Evolutionary conservation across 805 yeast species (phyloP).

Genomic region (Scheffersomyces coipomensis): DNA sequence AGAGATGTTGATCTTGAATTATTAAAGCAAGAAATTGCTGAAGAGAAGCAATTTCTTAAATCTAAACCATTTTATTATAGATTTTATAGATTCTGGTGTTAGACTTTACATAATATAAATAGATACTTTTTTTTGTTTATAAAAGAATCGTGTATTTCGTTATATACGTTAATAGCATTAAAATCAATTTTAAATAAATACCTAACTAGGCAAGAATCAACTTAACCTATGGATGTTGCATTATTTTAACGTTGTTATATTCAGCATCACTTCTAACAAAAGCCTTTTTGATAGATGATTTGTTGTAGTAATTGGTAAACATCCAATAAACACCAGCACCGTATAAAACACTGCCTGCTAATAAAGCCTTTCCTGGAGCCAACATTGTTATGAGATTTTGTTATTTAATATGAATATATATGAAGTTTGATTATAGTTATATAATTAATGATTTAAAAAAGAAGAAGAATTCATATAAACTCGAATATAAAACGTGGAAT

Average conservation of each 20-base stretch:
- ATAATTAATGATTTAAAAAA: background rate
- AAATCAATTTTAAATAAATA: background rate
- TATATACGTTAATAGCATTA: too few relatives aligned
- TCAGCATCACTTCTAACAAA: constrained; percentile 27
- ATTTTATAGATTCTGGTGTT: constrained; percentile 32
- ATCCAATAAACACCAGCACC: constrained; percentile 32
- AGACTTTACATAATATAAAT: background rate
- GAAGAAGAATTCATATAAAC: too few relatives aligned
- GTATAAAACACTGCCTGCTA: constrained; percentile 30
- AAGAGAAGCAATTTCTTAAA: constrained; percentile 27
- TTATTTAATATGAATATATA: background rate
- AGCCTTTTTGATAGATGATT: constrained; percentile 27
- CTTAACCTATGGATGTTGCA: constrained; percentile 19
- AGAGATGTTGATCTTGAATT: constrained; percentile 33
- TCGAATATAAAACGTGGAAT: too few relatives aligned
- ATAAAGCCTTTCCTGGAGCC: constrained; percentile 24
- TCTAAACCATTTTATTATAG: constrained; percentile 24
- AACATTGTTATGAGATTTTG: background rate
- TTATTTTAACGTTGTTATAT: constrained; percentile 22
- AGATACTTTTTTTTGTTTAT: too few relatives aligned
- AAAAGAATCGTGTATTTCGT: background rate
- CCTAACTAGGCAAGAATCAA: background rate
- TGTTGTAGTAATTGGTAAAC: constrained; percentile 28
- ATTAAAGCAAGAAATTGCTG: constrained; percentile 41
- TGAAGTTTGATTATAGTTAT: background rate